Percentiles rank a stretch among this genome's conserved stretches.
phyloP scores from a whole-genome alignment of 2,329 filamentous ascomycete genomes.

The Fusarium nisikadoi region DNA sequence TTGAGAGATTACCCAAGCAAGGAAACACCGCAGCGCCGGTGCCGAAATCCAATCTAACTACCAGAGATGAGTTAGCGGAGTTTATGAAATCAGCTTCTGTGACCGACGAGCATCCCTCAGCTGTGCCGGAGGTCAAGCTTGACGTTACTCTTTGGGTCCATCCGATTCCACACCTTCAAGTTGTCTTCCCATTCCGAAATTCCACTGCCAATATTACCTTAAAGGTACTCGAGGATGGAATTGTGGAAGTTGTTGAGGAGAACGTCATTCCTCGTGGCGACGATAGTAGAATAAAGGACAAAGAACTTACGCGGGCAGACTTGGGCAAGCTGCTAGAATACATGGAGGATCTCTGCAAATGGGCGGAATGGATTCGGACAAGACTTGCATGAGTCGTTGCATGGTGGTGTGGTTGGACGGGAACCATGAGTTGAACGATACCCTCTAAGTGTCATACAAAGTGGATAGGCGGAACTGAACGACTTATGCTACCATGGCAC shows the following conservation, averaged over 20 bases:
- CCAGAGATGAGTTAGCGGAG: constrained; percentile 47
- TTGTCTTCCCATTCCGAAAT: constrained; percentile 64
- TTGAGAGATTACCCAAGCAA: constrained; percentile 14
- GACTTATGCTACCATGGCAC: background rate
- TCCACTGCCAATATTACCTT: constrained; percentile 65
- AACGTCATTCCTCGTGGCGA: constrained; percentile 54
- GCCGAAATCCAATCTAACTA: constrained; percentile 40
- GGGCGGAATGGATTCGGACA: constrained; percentile 64
- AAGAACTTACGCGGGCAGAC: constrained; percentile 53
- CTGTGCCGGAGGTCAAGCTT: constrained; percentile 47
- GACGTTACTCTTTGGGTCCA: constrained; percentile 66
- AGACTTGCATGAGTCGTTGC: constrained; percentile 42
- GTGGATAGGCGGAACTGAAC: background rate
- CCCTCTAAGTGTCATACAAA: constrained; percentile 28
- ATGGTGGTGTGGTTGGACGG: background rate
- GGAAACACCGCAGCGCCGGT: background rate
- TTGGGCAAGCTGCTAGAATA: constrained; percentile 60
- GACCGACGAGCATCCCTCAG: background rate
- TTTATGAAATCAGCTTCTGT: constrained; percentile 44
- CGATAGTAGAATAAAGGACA: constrained; percentile 47
- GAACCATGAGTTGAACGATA: constrained; percentile 40
- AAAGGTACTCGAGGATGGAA: constrained; percentile 68
- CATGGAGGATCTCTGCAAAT: constrained; percentile 63
- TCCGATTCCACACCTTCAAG: constrained; percentile 59
- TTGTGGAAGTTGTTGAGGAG: constrained; percentile 67